Evolutionary conservation across 306 rosid genomes (phyloP).

Genomic region (Vachellia pachyceras): DNA sequence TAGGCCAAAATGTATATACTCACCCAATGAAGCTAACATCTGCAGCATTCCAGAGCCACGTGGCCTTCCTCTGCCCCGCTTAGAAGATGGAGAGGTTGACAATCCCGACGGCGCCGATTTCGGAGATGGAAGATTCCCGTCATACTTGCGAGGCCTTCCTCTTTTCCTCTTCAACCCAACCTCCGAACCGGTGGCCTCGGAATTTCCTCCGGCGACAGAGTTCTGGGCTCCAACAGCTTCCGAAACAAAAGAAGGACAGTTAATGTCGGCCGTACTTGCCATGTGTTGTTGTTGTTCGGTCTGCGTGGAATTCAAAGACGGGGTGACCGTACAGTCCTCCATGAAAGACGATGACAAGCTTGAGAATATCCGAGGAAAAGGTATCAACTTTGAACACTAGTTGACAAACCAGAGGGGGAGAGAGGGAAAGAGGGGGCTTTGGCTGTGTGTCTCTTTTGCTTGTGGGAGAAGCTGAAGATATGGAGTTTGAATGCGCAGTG

Average conservation of each 20-base stretch:
- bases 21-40: slow-evolving; percentile 56
- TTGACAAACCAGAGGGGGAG: background rate
- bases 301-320: slow-evolving; percentile 25
- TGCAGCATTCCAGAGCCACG: slow-evolving; percentile 62
- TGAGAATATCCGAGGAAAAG: slow-evolving; percentile 1
- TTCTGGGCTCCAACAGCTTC: background rate
- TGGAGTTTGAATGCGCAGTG: slow-evolving; percentile 23
- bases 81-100: background rate
- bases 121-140: background rate
- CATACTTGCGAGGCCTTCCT: slow-evolving; percentile 59
- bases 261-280: background rate
- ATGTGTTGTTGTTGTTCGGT: background rate
- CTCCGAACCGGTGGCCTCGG: slow-evolving; percentile 4
- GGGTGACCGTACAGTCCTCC: slow-evolving; percentile 15
- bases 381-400: background rate
- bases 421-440: background rate
- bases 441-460: background rate
- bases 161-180: slow-evolving; percentile 42
- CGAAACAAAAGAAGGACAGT: background rate
- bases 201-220: background rate
- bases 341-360: slow-evolving; percentile 29
- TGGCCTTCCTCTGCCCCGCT: slow-evolving; percentile 60
- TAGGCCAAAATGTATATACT: background rate
- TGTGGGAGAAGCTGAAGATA: background rate
- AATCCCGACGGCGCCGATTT: background rate